phyloP scores from a whole-genome alignment of 2,329 filamentous ascomycete species.

The Mycosphaerella arachidis region DNA sequence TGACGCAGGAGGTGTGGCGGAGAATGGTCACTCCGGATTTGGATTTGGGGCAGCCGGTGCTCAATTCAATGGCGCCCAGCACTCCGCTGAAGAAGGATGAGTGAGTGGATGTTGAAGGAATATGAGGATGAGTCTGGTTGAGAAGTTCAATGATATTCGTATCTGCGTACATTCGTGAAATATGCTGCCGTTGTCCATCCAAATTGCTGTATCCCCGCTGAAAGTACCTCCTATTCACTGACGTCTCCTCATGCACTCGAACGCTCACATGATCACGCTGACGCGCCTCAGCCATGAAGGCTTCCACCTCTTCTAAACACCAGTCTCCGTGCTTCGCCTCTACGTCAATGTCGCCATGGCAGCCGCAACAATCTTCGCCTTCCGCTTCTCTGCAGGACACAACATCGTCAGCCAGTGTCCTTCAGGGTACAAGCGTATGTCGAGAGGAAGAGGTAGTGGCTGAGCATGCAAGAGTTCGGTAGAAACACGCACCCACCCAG shows the following conservation, averaged over 20 bases:
- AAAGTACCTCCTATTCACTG: neutral
- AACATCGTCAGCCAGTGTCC: constrained; percentile 15
- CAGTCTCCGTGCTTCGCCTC: neutral
- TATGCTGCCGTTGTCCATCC: neutral
- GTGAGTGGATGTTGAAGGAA: neutral
- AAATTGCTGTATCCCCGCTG: neutral
- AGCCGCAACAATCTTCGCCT: constrained; percentile 42
- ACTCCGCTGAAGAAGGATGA: neutral
- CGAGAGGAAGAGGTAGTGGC: neutral
- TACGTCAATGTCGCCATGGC: constrained; percentile 42
- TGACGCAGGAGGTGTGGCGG: constrained; percentile 6
- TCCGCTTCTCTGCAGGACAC: constrained; percentile 36
- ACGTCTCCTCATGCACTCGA: neutral
- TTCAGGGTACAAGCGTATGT: neutral
- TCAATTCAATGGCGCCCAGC: neutral
- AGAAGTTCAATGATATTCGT: neutral
- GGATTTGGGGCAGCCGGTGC: neutral
- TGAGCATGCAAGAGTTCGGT: neutral
- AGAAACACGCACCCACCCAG: constrained; percentile 6
- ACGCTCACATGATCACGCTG: neutral
- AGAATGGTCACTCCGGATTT: constrained; percentile 3
- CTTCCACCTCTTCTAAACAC: neutral
- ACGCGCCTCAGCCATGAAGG: neutral
- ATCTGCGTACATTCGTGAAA: neutral
- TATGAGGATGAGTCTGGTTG: neutral